Percentiles rank a stretch among this genome's conserved stretches.
These are phyloP conservation scores for Cystobasidiaceae sp. DNA, from an alignment of 1,284 basidiomycete genomes.

Conservation along the genomic window DNA sequence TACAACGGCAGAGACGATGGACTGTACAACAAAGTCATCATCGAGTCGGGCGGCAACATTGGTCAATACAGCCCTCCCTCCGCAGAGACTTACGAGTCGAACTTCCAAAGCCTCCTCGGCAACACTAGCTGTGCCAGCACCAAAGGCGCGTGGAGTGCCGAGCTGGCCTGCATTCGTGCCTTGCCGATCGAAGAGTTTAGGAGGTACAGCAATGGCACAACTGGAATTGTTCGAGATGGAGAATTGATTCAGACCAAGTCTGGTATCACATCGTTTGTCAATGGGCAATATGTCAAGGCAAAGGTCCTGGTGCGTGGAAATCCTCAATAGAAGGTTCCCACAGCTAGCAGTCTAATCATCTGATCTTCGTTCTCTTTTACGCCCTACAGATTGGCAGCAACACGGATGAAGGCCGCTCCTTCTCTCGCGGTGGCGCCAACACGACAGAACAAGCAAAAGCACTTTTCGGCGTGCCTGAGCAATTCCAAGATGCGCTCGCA, in stretches of 20 bases:
- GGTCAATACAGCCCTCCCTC: background rate
- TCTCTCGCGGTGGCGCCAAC: background rate
- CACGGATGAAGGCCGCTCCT: background rate
- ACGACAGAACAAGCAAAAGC: background rate
- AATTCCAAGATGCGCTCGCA: background rate
- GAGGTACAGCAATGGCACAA: background rate
- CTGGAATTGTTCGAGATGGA: background rate
- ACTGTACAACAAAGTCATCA: constrained; percentile 8
- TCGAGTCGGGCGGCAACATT: background rate
- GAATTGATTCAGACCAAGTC: background rate
- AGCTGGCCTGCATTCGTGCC: constrained; percentile 2
- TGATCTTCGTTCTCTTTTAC: too few relatives aligned
- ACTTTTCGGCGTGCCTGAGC: background rate
- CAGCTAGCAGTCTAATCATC: too few relatives aligned
- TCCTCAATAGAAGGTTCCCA: too few relatives aligned
- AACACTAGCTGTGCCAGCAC: constrained; percentile 13
- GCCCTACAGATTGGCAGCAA: background rate
- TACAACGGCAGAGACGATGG: constrained; percentile 9
- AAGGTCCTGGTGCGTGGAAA: too few relatives aligned
- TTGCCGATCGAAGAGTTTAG: constrained; percentile 8
- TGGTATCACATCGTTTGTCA: background rate
- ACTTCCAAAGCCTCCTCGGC: background rate
- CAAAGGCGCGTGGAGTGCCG: background rate
- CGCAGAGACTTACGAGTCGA: background rate
- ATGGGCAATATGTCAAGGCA: constrained; percentile 10